Evolutionary conservation across 208 protist genomes (phyloP).

Genomic region (Leishmania tarentolae): DNA sequence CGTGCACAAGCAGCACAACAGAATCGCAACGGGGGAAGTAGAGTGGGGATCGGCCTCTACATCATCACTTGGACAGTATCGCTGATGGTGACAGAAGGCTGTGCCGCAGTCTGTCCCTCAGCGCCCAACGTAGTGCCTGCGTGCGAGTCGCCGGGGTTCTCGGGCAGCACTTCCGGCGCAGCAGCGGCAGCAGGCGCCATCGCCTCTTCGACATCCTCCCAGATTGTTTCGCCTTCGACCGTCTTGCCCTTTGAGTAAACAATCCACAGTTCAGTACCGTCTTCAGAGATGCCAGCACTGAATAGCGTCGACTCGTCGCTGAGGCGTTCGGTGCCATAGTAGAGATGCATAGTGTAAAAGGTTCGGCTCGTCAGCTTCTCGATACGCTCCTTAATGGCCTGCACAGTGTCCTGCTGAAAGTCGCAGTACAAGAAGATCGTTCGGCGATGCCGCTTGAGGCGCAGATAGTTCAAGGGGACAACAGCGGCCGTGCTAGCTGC

Average conservation of each 20-base stretch:
- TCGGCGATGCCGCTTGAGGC: constrained; percentile 73
- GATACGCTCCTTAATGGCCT: constrained; percentile 88
- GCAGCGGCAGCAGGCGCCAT: constrained; percentile 30
- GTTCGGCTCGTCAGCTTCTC: constrained; percentile 83
- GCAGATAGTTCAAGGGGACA: constrained; percentile 76
- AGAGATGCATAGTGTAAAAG: constrained; percentile 82
- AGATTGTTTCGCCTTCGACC: constrained; percentile 63
- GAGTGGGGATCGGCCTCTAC: background rate
- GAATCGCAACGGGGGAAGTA: no score
- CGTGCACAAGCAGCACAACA: background rate
- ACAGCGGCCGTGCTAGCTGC: constrained; percentile 9
- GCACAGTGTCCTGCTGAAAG: constrained; percentile 89
- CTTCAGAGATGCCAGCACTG: constrained; percentile 76
- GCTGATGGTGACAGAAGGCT: background rate
- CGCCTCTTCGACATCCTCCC: constrained; percentile 80
- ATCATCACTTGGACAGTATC: background rate
- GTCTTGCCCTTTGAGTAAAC: constrained; percentile 73
- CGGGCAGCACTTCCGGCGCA: background rate
- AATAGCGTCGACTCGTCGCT: constrained; percentile 80
- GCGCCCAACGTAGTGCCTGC: background rate
- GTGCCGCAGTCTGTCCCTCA: background rate
- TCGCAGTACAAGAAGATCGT: constrained; percentile 92
- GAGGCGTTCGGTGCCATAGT: constrained; percentile 74
- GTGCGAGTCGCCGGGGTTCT: constrained; percentile 5
- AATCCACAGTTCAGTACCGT: constrained; percentile 84